Conservation (phyloP, 208 protist genomes). For the Crithidia acanthocephali region DNA sequence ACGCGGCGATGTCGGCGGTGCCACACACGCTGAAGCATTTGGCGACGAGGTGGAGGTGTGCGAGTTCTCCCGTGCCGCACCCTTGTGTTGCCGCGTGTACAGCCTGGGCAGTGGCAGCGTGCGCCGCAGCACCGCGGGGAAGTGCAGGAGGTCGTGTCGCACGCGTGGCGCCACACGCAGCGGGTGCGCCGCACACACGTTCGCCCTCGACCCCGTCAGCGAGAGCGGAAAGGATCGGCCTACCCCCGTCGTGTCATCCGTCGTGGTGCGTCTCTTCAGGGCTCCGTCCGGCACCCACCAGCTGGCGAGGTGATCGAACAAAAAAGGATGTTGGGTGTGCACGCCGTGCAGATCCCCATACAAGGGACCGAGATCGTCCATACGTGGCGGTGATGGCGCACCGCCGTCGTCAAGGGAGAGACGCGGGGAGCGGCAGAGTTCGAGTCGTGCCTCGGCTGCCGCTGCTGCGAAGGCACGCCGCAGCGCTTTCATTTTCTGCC, state of each 20-base stretch:
- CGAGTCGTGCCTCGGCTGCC: not conserved
- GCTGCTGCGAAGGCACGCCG: not conserved
- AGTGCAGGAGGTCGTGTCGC: not conserved
- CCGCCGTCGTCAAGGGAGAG: not conserved
- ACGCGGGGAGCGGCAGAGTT: not conserved
- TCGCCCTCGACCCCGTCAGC: not conserved
- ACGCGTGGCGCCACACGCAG: not conserved
- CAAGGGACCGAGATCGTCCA: not conserved
- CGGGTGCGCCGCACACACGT: not conserved
- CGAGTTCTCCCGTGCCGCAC: no score
- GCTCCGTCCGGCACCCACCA: not conserved
- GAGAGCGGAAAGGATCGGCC: no score
- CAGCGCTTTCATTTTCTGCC: not conserved
- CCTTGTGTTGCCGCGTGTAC: not conserved
- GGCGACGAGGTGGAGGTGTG: no score
- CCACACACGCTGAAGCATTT: no score
- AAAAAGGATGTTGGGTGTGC: not conserved
- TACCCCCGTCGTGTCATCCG: no score
- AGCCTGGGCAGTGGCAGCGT: not conserved
- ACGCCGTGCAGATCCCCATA: conserved; percentile 1
- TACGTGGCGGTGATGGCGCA: not conserved
- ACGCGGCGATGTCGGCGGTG: no score
- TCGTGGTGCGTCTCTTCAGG: not conserved
- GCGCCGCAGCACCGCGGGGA: not conserved
- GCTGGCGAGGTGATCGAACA: conserved; percentile 6